Percentiles rank a stretch among this genome's conserved stretches.
These are phyloP conservation scores for Wickerhamiella nectarea DNA, from an alignment of 805 yeast species.

Conservation along the genomic window DNA sequence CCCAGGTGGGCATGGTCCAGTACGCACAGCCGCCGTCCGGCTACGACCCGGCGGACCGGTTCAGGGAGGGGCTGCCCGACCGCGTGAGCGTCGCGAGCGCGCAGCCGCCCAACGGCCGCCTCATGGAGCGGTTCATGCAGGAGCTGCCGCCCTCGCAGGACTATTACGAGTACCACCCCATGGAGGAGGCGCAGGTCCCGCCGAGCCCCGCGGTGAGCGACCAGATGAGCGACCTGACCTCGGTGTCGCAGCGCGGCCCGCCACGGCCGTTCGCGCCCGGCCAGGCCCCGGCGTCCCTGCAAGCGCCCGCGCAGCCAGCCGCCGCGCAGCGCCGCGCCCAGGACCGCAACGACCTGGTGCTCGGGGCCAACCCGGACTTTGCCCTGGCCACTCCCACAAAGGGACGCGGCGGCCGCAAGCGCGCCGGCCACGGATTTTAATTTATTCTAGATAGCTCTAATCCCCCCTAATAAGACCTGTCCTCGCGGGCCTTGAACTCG, in stretches of 20 bases:
- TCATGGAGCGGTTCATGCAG: slow-evolving; percentile 9
- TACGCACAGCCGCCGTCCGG: slow-evolving; percentile 1
- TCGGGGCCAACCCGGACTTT: slow-evolving; percentile 8
- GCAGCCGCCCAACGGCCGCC: background rate
- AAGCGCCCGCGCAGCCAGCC: background rate
- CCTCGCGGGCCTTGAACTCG: slow-evolving; percentile 29
- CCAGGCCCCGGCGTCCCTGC: background rate
- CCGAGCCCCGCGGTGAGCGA: slow-evolving; percentile 5
- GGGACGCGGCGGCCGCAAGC: background rate
- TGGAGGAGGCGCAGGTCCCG: background rate
- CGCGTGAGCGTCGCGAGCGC: background rate
- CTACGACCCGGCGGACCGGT: slow-evolving; percentile 10
- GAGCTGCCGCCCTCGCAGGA: slow-evolving; percentile 8
- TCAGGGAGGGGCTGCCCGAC: slow-evolving; percentile 8
- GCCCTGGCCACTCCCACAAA: slow-evolving; percentile 2
- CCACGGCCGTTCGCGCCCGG: too few relatives aligned
- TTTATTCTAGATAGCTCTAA: background rate
- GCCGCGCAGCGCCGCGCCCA: slow-evolving; percentile 2
- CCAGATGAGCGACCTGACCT: slow-evolving; percentile 3
- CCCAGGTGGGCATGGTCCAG: slow-evolving; percentile 8
- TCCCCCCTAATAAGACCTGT: background rate
- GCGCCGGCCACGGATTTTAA: slow-evolving; percentile 1
- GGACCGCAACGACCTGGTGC: slow-evolving; percentile 7
- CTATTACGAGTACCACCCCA: slow-evolving; percentile 1
- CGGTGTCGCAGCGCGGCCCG: slow-evolving; percentile 4